Conservation (phyloP, 2,329 filamentous ascomycete species). For the Epicoccum sorghinum region DNA sequence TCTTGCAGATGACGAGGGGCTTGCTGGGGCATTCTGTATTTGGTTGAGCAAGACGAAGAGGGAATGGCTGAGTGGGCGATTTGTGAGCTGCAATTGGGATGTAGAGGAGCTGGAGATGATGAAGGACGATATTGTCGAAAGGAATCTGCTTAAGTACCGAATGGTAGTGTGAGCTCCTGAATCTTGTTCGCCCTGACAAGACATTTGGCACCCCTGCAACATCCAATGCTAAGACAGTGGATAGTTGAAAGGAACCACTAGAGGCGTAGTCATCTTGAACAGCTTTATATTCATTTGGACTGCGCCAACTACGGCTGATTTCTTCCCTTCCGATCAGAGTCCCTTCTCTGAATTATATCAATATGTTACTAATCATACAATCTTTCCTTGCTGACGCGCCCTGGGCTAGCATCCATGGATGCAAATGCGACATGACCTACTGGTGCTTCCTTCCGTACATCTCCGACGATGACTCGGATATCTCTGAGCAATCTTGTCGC, state of each 20-base stretch:
- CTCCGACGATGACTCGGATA: slow-evolving; percentile 3
- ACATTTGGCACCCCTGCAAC: too few species aligned
- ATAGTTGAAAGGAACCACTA: too few species aligned
- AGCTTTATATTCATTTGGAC: too few species aligned
- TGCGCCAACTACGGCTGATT: too few species aligned
- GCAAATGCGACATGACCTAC: slow-evolving; percentile 10
- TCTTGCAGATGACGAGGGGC: slow-evolving; percentile 29
- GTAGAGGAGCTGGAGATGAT: slow-evolving; percentile 32
- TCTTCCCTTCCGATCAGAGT: too few species aligned
- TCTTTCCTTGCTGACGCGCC: neutral
- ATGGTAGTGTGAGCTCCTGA: slow-evolving; percentile 7
- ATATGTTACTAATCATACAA: neutral
- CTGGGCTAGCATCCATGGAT: slow-evolving; percentile 1
- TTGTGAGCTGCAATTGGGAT: slow-evolving; percentile 34
- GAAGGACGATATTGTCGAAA: slow-evolving; percentile 10
- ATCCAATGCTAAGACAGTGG: too few species aligned
- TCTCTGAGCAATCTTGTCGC: neutral
- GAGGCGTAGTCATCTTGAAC: too few species aligned
- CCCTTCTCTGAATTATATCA: too few species aligned
- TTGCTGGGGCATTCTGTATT: slow-evolving; percentile 35
- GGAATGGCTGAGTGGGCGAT: slow-evolving; percentile 32
- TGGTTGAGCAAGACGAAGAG: slow-evolving; percentile 31
- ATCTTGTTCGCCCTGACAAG: too few species aligned
- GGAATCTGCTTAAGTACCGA: slow-evolving; percentile 15
- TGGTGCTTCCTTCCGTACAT: neutral